Evolutionary conservation across 2,329 filamentous ascomycete genomes (phyloP).

Genomic region (Sarocladiaceae sp.): DNA sequence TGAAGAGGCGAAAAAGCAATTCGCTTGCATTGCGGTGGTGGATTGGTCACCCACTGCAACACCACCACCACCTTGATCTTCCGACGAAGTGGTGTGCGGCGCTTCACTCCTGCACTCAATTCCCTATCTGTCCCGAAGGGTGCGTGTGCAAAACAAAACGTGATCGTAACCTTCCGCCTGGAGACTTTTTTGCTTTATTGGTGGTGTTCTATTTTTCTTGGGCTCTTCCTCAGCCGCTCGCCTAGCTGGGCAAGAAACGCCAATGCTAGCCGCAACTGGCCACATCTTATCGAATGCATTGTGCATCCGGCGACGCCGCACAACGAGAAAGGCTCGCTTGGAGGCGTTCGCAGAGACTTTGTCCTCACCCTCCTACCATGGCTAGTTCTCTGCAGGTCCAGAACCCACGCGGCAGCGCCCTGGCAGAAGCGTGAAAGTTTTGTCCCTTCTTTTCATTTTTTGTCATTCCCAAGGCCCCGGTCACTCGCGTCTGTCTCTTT

Average conservation of each 20-base stretch:
- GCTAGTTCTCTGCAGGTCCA: slow-evolving; percentile 8
- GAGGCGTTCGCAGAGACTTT: not conserved
- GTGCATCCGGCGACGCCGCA: slow-evolving; percentile 4
- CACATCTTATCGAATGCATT: not conserved
- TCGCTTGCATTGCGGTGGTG: not conserved
- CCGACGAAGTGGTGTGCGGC: not conserved
- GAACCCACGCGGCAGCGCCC: slow-evolving; percentile 2
- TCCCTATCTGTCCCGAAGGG: not conserved
- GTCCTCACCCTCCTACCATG: not conserved
- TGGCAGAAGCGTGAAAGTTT: slow-evolving; percentile 6
- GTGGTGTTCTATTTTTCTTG: not conserved
- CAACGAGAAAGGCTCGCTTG: not conserved
- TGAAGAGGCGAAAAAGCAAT: not conserved
- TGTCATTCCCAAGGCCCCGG: not conserved
- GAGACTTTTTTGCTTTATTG: too few relatives aligned
- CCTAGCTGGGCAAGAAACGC: not conserved
- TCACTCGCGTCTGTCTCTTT: not conserved
- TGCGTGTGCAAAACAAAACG: not conserved
- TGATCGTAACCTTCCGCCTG: not conserved
- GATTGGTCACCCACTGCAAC: not conserved
- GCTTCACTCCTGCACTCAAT: slow-evolving; percentile 1
- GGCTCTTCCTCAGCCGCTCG: not conserved
- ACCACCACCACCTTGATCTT: not conserved
- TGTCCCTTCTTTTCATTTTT: not conserved
- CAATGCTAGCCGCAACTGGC: slow-evolving; percentile 6